Evolutionary conservation across 179 eudicot genomes (phyloP), one percentile per base, ranked within the genome.

Genomic region (Camellia oleifera): DNA sequence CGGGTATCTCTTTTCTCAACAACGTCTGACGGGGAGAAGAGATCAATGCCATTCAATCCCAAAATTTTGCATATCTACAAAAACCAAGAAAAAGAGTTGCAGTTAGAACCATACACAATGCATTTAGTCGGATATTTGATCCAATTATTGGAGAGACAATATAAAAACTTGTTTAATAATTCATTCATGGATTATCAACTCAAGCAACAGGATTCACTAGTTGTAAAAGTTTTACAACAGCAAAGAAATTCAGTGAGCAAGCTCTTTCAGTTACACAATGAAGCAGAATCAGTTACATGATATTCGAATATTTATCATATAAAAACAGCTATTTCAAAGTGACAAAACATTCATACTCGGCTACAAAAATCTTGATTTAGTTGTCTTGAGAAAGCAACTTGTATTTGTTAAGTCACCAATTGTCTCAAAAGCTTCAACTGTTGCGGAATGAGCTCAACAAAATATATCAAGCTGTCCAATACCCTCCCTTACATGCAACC

Each of bases 11-110:
- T 86, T 81, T 84, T 90, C 86, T 93, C 94, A 62, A 93, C 96
- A 69, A 90, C 98, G 83, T 93, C 98, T 32, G 98, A 89, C 71
- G 98, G 92, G 66, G 93, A 87, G 86, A 93, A 90, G 70, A 93
- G 90, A 86, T 93, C 98, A 81, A 92, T 87, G 65, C 92, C 87
- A 81, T 84, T 82, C 88, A 93, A 69, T 46, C 97, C 98, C 87
- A 93, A 63, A 77, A 86, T 83, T 83, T 91, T 86, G 90, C 98
- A 93, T 74, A 90, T 75, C 98, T 93, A 84, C 78, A 71, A 52
- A 69, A 63, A 8, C 13, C 52, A 72, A 45, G 65, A 80, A 60
- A 15, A 42, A 4, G 52, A 44, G 7, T 15, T 2, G 60, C 23
- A 44, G 45, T 60, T 75, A n/a, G 54, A 57, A 10, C 78, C 77